Evolutionary conservation across 2,329 filamentous ascomycete species (phyloP).

Genomic region (Shiraia bambusicola): DNA sequence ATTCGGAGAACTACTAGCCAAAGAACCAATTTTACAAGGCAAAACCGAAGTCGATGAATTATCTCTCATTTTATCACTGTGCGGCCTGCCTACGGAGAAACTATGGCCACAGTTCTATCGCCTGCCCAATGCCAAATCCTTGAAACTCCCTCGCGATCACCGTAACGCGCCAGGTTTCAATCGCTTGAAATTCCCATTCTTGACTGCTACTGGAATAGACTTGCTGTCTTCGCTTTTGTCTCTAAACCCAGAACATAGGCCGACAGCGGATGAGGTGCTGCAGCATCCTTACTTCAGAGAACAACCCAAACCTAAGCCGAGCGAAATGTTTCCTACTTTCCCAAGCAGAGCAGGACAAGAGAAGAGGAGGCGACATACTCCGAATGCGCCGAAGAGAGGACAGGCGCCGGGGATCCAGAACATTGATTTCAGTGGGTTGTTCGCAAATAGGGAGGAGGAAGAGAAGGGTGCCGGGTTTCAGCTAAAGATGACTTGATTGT

Average conservation of each 20-base stretch:
- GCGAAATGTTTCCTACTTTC: slow-evolving; percentile 94
- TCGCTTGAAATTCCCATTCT: slow-evolving; percentile 75
- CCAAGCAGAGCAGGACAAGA: slow-evolving; percentile 94
- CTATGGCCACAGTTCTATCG: slow-evolving; percentile 85
- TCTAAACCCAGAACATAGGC: slow-evolving; percentile 72
- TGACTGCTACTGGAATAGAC: slow-evolving; percentile 72
- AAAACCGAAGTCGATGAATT: slow-evolving; percentile 92
- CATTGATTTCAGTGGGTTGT: slow-evolving; percentile 53
- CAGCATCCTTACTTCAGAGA: slow-evolving; percentile 83
- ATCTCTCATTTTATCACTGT: slow-evolving; percentile 77
- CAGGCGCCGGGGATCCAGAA: slow-evolving; percentile 53
- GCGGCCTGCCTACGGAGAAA: slow-evolving; percentile 79
- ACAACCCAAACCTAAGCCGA: slow-evolving; percentile 84
- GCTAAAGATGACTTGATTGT: slow-evolving; percentile 33
- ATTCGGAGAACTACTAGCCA: slow-evolving; percentile 84
- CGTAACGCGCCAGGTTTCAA: slow-evolving; percentile 55
- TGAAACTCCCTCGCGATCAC: slow-evolving; percentile 61
- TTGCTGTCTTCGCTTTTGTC: slow-evolving; percentile 71
- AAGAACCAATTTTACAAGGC: slow-evolving; percentile 80
- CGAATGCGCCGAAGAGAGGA: slow-evolving; percentile 79
- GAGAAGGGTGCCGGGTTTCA: slow-evolving; percentile 52
- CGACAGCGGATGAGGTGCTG: slow-evolving; percentile 72
- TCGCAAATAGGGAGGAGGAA: slow-evolving; percentile 51
- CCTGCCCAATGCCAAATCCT: slow-evolving; percentile 79
- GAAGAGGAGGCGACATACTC: slow-evolving; percentile 70